A percentile compares a stretch with the other conserved stretches of the same genome.
phyloP scores from a whole-genome alignment of 2,329 filamentous ascomycete genomes.

The Verticillium zaregamsianum region DNA sequence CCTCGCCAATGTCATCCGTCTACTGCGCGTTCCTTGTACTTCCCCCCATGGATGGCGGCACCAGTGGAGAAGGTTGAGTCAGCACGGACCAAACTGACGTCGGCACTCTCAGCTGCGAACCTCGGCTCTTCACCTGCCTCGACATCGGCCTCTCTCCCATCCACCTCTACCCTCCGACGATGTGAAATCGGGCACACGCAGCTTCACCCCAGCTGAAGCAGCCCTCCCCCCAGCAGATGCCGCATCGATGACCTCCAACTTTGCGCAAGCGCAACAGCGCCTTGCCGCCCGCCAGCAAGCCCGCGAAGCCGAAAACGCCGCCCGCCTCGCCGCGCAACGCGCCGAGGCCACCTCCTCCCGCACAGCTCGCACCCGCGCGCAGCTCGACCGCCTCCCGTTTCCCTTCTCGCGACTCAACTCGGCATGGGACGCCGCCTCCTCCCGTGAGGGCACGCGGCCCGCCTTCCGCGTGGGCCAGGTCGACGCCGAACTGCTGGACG shows the following conservation, averaged over 20 bases:
- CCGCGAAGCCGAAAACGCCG: conserved; percentile 63
- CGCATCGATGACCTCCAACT: conserved; percentile 55
- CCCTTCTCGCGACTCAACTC: conserved; percentile 57
- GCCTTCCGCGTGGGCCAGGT: conserved; percentile 93
- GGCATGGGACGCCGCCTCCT: conserved; percentile 67
- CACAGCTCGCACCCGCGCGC: conserved; percentile 48
- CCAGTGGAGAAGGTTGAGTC: neutral
- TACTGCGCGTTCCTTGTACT: neutral
- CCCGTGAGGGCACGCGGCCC: conserved; percentile 74
- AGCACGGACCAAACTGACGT: neutral
- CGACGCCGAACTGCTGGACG: conserved; percentile 90
- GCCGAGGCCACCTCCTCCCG: conserved; percentile 37
- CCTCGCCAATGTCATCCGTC: neutral
- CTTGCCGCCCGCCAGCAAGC: conserved; percentile 75
- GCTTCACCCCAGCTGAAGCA: neutral
- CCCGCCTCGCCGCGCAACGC: conserved; percentile 44
- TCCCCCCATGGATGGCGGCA: no score
- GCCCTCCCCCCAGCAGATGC: conserved; percentile 18
- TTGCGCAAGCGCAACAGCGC: conserved; percentile 85
- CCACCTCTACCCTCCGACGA: neutral
- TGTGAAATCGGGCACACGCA: neutral
- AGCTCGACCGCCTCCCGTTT: conserved; percentile 54
- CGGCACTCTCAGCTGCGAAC: neutral
- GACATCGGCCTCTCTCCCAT: neutral
- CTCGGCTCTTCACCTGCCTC: conserved; percentile 4